Percentiles rank a stretch among this genome's conserved stretches.
phyloP scores from a whole-genome alignment of 345 rosid genomes.

The Lepidium africanum region DNA sequence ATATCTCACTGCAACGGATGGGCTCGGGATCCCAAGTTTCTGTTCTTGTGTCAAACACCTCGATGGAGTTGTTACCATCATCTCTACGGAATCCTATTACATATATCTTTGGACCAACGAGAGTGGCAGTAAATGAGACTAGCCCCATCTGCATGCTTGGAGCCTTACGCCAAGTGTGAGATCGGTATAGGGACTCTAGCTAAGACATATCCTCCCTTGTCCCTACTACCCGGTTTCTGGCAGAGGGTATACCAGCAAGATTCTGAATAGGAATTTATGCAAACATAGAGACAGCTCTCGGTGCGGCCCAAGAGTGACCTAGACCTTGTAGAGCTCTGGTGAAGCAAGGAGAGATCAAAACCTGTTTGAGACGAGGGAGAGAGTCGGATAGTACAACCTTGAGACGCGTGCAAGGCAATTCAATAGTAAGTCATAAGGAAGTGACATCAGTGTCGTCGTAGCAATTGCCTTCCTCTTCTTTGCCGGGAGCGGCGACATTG shows the following conservation, averaged over 20 bases:
- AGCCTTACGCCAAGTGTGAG: constrained; percentile 40
- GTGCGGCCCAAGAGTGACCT: constrained; percentile 20
- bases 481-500: no score
- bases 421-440: constrained; percentile 49
- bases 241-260: constrained; percentile 35
- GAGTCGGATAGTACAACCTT: constrained; percentile 34
- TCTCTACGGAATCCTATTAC: no score
- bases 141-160: constrained; percentile 37
- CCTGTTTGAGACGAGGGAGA: constrained; percentile 46
- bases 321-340: constrained; percentile 39
- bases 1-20: background rate
- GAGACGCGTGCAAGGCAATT: constrained; percentile 44
- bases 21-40: background rate
- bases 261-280: constrained; percentile 35
- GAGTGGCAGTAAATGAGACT: no score
- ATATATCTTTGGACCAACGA: no score
- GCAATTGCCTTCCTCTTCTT: no score
- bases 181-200: constrained; percentile 17
- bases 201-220: background rate
- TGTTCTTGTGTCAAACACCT: background rate
- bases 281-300: constrained; percentile 44
- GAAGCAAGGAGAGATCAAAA: constrained; percentile 43
- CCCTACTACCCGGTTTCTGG: background rate
- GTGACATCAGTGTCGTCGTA: background rate
- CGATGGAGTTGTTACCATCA: no score